Evolutionary conservation across 2,329 filamentous ascomycete species (phyloP), one percentile per base, ranked within the genome.

Genomic region (Fusarium musae): DNA sequence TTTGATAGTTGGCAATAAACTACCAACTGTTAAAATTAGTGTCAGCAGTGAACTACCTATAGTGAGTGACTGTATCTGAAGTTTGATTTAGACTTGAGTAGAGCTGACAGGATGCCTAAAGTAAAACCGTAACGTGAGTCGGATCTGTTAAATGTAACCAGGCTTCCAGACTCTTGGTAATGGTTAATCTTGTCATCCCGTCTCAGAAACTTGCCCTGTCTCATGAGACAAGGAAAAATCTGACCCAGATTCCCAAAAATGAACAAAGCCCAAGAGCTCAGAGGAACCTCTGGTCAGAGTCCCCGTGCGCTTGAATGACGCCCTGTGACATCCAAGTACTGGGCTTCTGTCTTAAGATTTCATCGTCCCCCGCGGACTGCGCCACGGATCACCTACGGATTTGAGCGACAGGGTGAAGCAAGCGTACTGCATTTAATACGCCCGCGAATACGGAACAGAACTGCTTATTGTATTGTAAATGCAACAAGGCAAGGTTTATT

Each of bases 281-380:
- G 32, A 44, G 23, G 34, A 53, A 39, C 61, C 70, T 70, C 62
- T 60, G 53, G 50, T 32, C 64, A 49, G 6, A 39, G 28, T 43
- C 42, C 58, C 63, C 39, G 36, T 71, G 71, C 62, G 52, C 52
- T 59, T 61, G 54, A 46, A 23, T 43, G 21, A 23, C 26, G 28
- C 49, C 63, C 23, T 63, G 64, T 57, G 59, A 64, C 69, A 70
- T 72, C 74, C 74, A 76, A 65, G 36, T 69, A 75, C 69, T 39
- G n/a, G 47, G 61, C 54, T 67, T 54, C 34, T 28, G 16, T 26
- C 26, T 52, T 34, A 19, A 36, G 32, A 26, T 11, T 44, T 34
- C 19, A 19, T 53, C 36, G 32, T 66, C 47, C 58, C 43, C 36
- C 56, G 58, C 60, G 62, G 60, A 59, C 75, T 77, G 73, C 75